A percentile compares a stretch with the other conserved stretches of the same genome.
Evolutionary conservation across 345 rosid genomes (phyloP).

Genomic region (Aquilaria yunnanensis): DNA sequence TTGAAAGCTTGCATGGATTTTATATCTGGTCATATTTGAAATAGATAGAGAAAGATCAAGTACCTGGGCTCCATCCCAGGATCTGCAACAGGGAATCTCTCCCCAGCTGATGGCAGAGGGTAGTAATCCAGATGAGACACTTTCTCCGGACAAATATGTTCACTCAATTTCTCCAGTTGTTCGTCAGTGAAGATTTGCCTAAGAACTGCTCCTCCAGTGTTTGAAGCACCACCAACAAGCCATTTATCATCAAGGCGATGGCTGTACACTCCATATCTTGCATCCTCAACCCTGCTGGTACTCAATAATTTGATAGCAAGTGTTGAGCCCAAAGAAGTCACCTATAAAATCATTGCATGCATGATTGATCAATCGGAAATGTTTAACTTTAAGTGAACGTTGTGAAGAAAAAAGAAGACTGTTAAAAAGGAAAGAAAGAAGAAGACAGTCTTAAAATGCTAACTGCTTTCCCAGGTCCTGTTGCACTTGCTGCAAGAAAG

Average conservation of each 20-base stretch:
- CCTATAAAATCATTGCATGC: slow-evolving; percentile 28
- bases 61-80: slow-evolving; percentile 81
- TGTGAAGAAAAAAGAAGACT: background rate
- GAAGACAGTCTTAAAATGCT: slow-evolving; percentile 21
- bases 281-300: slow-evolving; percentile 79
- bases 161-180: slow-evolving; percentile 59
- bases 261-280: slow-evolving; percentile 88
- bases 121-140: slow-evolving; percentile 73
- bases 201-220: slow-evolving; percentile 94
- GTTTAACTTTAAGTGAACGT: background rate
- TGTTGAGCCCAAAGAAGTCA: slow-evolving; percentile 90
- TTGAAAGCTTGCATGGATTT: background rate
- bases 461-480: slow-evolving; percentile 82
- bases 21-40: background rate
- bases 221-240: slow-evolving; percentile 99
- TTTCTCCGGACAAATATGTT: slow-evolving; percentile 52
- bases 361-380: background rate
- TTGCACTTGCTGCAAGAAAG: slow-evolving; percentile 88
- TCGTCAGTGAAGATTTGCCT: slow-evolving; percentile 71
- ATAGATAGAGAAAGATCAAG: slow-evolving; percentile 6
- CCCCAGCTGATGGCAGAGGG: slow-evolving; percentile 65
- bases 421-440: slow-evolving; percentile 2
- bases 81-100: slow-evolving; percentile 88
- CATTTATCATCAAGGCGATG: slow-evolving; percentile 93
- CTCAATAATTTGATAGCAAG: slow-evolving; percentile 85